phyloP scores from a whole-genome alignment of 2,329 filamentous ascomycete genomes.

The Alternaria metachromatica region DNA sequence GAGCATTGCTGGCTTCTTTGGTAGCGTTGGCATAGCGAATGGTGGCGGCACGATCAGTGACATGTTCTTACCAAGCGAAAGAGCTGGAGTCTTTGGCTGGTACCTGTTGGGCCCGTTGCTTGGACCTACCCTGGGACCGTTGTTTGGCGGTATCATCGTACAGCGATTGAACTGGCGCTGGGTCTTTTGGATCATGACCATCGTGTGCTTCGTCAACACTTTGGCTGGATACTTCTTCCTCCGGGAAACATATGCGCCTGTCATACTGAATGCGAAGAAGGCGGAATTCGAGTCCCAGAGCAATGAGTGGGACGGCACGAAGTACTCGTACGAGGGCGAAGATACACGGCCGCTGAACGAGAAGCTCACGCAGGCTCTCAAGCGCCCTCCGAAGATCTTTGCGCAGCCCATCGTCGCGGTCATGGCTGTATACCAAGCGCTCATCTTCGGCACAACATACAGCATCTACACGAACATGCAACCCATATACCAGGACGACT shows the following conservation, averaged over 20 bases:
- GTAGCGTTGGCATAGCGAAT: slow-evolving; percentile 58
- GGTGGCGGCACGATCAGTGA: slow-evolving; percentile 61
- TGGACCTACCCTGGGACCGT: slow-evolving; percentile 52
- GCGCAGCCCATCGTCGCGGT: slow-evolving; percentile 55
- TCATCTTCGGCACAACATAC: slow-evolving; percentile 58
- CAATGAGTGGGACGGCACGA: slow-evolving; percentile 29
- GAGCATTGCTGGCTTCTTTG: slow-evolving; percentile 58
- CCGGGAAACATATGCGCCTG: slow-evolving; percentile 54
- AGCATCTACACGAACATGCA: slow-evolving; percentile 58
- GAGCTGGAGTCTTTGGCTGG: slow-evolving; percentile 56
- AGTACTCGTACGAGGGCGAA: slow-evolving; percentile 53
- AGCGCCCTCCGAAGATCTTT: slow-evolving; percentile 53
- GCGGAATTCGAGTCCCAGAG: slow-evolving; percentile 41
- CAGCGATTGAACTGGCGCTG: slow-evolving; percentile 56
- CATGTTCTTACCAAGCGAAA: slow-evolving; percentile 56
- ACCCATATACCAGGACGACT: slow-evolving; percentile 52
- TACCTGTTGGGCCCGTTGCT: slow-evolving; percentile 55
- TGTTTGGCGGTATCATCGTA: slow-evolving; percentile 55
- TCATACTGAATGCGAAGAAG: slow-evolving; percentile 49
- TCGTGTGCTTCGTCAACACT: slow-evolving; percentile 52
- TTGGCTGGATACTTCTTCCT: slow-evolving; percentile 53
- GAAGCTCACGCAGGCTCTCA: slow-evolving; percentile 49
- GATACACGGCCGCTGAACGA: slow-evolving; percentile 47
- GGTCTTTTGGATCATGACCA: slow-evolving; percentile 57
- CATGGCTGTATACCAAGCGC: slow-evolving; percentile 56